Percentiles rank a stretch among this genome's conserved stretches.
Evolutionary conservation across 1,284 basidiomycete genomes (phyloP).

Genomic region (Microbotryomycetes sp.): DNA sequence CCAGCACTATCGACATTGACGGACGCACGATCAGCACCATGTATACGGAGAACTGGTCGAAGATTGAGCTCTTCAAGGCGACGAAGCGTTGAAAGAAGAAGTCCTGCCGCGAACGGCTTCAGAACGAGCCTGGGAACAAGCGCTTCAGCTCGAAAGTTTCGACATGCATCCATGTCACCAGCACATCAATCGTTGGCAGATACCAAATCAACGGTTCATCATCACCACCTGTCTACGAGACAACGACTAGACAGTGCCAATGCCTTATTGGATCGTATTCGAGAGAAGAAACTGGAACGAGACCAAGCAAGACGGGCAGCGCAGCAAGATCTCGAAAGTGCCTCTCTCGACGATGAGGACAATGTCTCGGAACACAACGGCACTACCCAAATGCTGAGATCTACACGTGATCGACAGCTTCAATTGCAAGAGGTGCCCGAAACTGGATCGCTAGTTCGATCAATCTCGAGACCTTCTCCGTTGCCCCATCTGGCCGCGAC

Average conservation of each 20-base stretch:
- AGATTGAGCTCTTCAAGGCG: neutral
- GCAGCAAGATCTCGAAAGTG: neutral
- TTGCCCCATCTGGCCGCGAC: constrained; percentile 24
- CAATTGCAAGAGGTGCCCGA: too few species aligned
- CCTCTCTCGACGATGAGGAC: too few species aligned
- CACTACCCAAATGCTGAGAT: too few species aligned
- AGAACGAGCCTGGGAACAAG: neutral
- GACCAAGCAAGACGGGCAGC: neutral
- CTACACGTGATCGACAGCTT: too few species aligned
- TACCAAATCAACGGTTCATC: neutral
- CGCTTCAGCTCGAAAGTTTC: neutral
- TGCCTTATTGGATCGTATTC: constrained; percentile 31
- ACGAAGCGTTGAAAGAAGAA: neutral
- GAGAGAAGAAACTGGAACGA: constrained; percentile 13
- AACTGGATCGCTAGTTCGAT: too few species aligned
- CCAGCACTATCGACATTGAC: constrained; percentile 36
- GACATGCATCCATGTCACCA: neutral
- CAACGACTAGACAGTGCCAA: constrained; percentile 28
- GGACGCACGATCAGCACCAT: neutral
- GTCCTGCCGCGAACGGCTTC: neutral
- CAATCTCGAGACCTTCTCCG: neutral
- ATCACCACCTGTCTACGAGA: too few species aligned
- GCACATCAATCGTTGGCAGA: neutral
- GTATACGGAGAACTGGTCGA: neutral
- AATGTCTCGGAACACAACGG: too few species aligned